Evolutionary conservation across 768 basidiomycete genomes (phyloP).

Genomic region (Glaciozyma antarctica): DNA sequence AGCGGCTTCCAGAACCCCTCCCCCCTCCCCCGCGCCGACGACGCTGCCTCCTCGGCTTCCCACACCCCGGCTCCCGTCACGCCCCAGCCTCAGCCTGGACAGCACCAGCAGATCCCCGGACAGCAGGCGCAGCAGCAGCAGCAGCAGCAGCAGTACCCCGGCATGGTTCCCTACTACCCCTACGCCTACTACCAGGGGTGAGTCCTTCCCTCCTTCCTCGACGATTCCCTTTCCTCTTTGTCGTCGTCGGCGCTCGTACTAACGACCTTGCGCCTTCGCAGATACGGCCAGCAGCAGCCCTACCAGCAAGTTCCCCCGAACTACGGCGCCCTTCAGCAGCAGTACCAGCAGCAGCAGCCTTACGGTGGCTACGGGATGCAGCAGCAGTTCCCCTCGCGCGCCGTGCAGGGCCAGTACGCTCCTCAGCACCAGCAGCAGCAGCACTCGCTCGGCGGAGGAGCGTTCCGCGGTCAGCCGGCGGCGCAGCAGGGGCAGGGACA

Average conservation of each 20-base stretch:
- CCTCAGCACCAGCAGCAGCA: constrained; percentile 13
- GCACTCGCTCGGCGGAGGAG: neutral
- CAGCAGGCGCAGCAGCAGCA: neutral
- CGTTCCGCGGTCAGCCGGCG: neutral
- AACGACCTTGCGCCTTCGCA: neutral
- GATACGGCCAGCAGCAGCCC: constrained; percentile 2
- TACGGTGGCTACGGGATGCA: neutral
- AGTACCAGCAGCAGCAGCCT: constrained; percentile 9
- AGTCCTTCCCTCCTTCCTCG: neutral
- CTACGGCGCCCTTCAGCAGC: constrained; percentile 18
- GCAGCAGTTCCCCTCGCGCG: neutral
- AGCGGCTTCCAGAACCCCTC: constrained; percentile 26
- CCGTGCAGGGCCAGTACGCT: constrained; percentile 1
- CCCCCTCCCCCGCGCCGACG: constrained; percentile 26
- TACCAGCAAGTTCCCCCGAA: constrained; percentile 22
- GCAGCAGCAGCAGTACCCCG: constrained; percentile 7
- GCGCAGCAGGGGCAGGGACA: constrained; percentile 21
- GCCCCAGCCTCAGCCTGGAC: constrained; percentile 14
- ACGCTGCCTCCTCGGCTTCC: constrained; percentile 2
- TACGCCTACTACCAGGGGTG: constrained; percentile 21
- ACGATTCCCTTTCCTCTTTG: too few species aligned
- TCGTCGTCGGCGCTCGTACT: neutral
- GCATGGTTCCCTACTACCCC: constrained; percentile 21
- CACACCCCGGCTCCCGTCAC: constrained; percentile 12
- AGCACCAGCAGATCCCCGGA: constrained; percentile 18